Percentiles rank a stretch among this genome's conserved stretches.
Conservation (phyloP, 169 alveolate species). For the Babesia bovis region DNA sequence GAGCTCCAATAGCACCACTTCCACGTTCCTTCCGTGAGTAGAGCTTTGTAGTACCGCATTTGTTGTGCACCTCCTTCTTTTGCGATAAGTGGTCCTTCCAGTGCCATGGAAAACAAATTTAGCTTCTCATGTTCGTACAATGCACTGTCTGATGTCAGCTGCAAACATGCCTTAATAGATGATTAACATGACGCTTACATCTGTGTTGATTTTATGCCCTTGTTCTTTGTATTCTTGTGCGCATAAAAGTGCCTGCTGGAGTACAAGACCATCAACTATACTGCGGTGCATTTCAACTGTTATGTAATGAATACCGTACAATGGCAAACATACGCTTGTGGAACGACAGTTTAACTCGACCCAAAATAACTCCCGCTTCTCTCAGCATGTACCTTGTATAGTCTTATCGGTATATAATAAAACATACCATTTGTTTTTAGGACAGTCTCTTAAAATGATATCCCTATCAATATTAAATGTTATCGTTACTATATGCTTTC, state of each 20-base stretch:
- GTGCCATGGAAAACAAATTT: slow-evolving; percentile 44
- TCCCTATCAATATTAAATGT: slow-evolving; percentile 42
- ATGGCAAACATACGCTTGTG: slow-evolving; percentile 2
- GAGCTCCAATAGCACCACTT: slow-evolving; percentile 62
- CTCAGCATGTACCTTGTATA: slow-evolving; percentile 30
- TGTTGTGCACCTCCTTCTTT: slow-evolving; percentile 45
- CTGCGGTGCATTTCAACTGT: slow-evolving; percentile 24
- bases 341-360: slow-evolving; percentile 45
- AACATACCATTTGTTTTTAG: slow-evolving; percentile 47
- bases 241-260: slow-evolving; percentile 62
- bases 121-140: slow-evolving; percentile 60
- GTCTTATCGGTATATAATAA: not conserved
- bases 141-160: slow-evolving; percentile 23
- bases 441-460: slow-evolving; percentile 26
- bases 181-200: slow-evolving; percentile 7
- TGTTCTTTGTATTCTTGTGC: slow-evolving; percentile 48
- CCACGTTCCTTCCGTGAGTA: slow-evolving; percentile 44
- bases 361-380: slow-evolving; percentile 2
- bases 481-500: slow-evolving; percentile 3
- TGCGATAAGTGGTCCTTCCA: slow-evolving; percentile 67
- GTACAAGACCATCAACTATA: slow-evolving; percentile 51
- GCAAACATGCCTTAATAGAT: not conserved
- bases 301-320: not conserved
- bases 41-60: slow-evolving; percentile 60
- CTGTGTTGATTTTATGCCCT: slow-evolving; percentile 21